phyloP scores from a whole-genome alignment of 768 basidiomycete genomes.

The Hortiboletus flavorubellus region DNA sequence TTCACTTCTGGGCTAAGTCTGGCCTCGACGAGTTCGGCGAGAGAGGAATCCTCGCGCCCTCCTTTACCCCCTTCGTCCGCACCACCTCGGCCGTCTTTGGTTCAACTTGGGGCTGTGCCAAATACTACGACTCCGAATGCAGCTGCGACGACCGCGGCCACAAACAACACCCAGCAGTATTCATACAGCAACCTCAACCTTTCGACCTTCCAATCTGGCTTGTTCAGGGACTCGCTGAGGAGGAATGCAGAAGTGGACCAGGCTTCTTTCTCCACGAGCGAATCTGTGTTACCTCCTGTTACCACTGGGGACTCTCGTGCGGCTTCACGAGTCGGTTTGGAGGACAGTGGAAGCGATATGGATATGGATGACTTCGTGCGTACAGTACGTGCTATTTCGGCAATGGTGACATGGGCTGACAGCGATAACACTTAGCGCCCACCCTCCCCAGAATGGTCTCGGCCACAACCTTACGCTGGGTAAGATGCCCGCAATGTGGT shows the following conservation, averaged over 20 bases:
- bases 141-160: background rate
- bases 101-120: slow-evolving; percentile 5
- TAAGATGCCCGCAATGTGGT: slow-evolving; percentile 2
- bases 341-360: slow-evolving; percentile 29
- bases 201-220: slow-evolving; percentile 29
- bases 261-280: slow-evolving; percentile 10
- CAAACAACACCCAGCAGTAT: slow-evolving; percentile 19
- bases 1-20: slow-evolving; percentile 13
- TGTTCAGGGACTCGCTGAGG: slow-evolving; percentile 33
- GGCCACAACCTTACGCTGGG: slow-evolving; percentile 27
- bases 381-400: slow-evolving; percentile 7
- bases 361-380: slow-evolving; percentile 21
- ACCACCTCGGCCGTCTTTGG: slow-evolving; percentile 3
- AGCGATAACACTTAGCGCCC: slow-evolving; percentile 15
- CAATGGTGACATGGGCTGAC: slow-evolving; percentile 3
- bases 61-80: background rate
- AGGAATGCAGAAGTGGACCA: slow-evolving; percentile 26
- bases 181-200: slow-evolving; percentile 32
- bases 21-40: slow-evolving; percentile 13
- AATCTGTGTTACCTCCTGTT: background rate
- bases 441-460: slow-evolving; percentile 25
- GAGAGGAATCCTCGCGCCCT: slow-evolving; percentile 16
- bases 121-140: background rate
- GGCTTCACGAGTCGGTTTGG: slow-evolving; percentile 12
- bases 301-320: slow-evolving; percentile 12